Conservation (phyloP, 2,329 filamentous ascomycete species). For the Fusarium graminum region DNA sequence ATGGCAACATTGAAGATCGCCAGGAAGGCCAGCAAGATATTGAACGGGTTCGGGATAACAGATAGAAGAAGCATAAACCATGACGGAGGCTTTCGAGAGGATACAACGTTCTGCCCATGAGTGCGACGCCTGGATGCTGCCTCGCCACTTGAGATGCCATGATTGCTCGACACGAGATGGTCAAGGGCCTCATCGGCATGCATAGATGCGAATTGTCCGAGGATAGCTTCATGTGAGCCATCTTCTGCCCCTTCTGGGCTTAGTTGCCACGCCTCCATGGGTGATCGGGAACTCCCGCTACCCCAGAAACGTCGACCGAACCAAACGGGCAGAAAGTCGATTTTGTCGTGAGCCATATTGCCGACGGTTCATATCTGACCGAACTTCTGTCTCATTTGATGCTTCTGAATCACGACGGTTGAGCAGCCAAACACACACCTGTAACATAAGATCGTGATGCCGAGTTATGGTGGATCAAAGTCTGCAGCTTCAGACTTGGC, state of each 20-base stretch:
- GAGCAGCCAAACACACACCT: not conserved
- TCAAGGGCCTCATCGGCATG: not conserved
- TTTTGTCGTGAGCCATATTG: not conserved
- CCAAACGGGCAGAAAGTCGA: not conserved
- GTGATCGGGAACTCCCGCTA: not conserved
- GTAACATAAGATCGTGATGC: not conserved
- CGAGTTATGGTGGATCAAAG: conserved; percentile 13
- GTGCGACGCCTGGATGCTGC: not conserved
- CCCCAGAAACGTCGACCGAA: not conserved
- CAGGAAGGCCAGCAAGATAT: conserved; percentile 3
- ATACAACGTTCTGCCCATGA: conserved; percentile 10
- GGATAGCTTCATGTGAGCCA: not conserved
- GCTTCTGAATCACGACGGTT: not conserved
- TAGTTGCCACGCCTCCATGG: not conserved
- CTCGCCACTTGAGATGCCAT: not conserved
- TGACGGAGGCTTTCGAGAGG: conserved; percentile 3
- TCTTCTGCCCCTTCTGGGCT: not conserved
- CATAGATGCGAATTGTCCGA: conserved; percentile 2
- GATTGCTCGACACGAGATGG: not conserved
- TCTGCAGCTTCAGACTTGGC: conserved; percentile 14
- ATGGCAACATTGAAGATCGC: conserved; percentile 11
- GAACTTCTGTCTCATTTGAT: not conserved
- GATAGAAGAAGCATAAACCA: conserved; percentile 9
- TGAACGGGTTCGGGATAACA: conserved; percentile 10
- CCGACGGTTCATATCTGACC: not conserved